Percentiles rank a stretch among this genome's conserved stretches.
Evolutionary conservation across 805 yeast genomes (phyloP).

Genomic region (Wickerhamomyces queroliae): DNA sequence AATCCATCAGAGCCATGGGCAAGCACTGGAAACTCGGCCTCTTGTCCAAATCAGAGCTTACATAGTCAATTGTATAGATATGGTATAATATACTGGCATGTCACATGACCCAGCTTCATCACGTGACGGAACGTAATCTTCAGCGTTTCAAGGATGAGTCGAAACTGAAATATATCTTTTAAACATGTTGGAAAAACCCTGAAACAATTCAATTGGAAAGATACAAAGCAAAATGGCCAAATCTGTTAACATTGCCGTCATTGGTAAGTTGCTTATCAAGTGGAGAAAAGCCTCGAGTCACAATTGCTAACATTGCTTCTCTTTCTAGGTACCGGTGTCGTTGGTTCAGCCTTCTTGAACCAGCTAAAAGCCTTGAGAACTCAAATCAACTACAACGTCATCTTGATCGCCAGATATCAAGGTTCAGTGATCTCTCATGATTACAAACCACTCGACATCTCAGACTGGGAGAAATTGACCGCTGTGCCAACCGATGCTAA

Average conservation of each 20-base stretch:
- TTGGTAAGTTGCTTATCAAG: constrained; percentile 38
- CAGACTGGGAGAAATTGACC: constrained; percentile 48
- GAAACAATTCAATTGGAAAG: too few species aligned
- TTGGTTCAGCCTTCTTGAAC: constrained; percentile 84
- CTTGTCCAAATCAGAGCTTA: not conserved
- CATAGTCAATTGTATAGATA: not conserved
- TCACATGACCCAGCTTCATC: too few species aligned
- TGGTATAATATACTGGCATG: too few species aligned
- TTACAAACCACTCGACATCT: constrained; percentile 64
- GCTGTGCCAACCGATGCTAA: constrained; percentile 35
- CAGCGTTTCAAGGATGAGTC: too few species aligned
- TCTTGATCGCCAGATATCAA: constrained; percentile 70
- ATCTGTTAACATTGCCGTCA: constrained; percentile 62
- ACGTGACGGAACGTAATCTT: too few species aligned
- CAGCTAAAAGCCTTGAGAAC: constrained; percentile 65
- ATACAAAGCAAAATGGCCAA: constrained; percentile 35
- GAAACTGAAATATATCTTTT: too few species aligned
- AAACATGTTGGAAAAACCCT: too few species aligned
- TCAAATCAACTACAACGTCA: constrained; percentile 64
- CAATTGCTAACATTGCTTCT: constrained; percentile 2
- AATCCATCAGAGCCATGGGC: constrained; percentile 10
- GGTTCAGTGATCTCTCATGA: constrained; percentile 64
- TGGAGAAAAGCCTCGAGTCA: not conserved
- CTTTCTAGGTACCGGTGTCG: constrained; percentile 77
- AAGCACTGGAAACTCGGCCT: constrained; percentile 17